Evolutionary conservation across 257 asterid genomes (phyloP).

Genomic region (Lavandula angustifolia): DNA sequence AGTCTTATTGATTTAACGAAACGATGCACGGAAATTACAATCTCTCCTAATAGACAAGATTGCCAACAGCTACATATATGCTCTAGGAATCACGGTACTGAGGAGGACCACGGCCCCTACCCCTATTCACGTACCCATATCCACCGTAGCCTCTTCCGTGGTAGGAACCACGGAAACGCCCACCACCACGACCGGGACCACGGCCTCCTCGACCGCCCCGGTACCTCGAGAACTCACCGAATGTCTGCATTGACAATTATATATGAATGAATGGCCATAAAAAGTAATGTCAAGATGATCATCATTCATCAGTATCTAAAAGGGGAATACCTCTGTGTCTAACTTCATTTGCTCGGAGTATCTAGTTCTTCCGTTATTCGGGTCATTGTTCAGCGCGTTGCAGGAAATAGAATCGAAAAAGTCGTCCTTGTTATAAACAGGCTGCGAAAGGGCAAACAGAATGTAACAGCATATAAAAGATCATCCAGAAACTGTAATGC

Average conservation of each 20-base stretch:
- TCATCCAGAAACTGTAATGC: neutral
- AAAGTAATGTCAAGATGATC: neutral
- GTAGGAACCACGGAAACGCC: constrained; percentile 71
- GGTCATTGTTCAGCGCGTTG: constrained; percentile 52
- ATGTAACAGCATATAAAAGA: neutral
- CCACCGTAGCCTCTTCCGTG: constrained; percentile 69
- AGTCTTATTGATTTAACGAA: no score
- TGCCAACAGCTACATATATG: no score
- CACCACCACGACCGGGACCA: constrained; percentile 65
- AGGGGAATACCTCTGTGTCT: constrained; percentile 61
- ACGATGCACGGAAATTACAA: no score
- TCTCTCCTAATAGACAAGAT: no score
- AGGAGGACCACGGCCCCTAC: constrained; percentile 39
- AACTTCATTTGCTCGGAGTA: constrained; percentile 89
- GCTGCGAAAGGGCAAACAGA: constrained; percentile 43
- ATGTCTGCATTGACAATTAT: constrained; percentile 53
- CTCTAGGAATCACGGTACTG: no score
- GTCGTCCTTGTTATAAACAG: constrained; percentile 84
- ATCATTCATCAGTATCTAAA: neutral
- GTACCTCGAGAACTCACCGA: constrained; percentile 84
- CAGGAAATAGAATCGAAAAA: constrained; percentile 83
- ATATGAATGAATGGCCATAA: constrained; percentile 32
- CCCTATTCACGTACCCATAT: constrained; percentile 42
- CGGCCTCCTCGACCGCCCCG: constrained; percentile 91
- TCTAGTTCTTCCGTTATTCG: constrained; percentile 63